These are phyloP conservation scores for Trichoderma sp. DNA, from an alignment of 2,329 filamentous ascomycete genomes.

Conservation along the genomic window DNA sequence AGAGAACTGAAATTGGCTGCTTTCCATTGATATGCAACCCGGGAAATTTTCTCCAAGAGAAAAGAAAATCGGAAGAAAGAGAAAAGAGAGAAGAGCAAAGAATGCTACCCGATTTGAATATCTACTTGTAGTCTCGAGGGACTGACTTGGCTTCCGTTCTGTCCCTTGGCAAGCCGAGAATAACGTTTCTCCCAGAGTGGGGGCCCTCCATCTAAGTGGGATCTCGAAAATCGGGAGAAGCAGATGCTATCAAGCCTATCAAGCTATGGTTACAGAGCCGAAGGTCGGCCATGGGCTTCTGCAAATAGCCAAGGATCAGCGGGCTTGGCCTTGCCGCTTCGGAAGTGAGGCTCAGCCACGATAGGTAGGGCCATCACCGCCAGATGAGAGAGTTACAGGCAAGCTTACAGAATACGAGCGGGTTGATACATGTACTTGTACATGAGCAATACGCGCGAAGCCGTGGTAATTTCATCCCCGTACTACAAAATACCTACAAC, in stretches of 20 bases:
- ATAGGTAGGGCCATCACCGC: background rate
- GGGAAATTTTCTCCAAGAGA: background rate
- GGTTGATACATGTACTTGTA: background rate
- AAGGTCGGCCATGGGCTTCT: conserved; percentile 7
- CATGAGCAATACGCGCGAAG: background rate
- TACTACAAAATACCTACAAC: background rate
- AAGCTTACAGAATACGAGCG: background rate
- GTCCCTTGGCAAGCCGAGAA: background rate
- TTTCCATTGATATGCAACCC: background rate
- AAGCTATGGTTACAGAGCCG: background rate
- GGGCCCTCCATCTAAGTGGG: background rate
- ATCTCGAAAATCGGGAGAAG: conserved; percentile 5
- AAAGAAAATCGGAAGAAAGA: background rate
- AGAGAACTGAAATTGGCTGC: background rate
- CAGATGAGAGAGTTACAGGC: background rate
- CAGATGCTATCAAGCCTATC: background rate
- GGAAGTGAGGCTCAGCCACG: background rate
- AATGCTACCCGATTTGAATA: background rate
- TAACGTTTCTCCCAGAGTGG: background rate
- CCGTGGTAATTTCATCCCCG: background rate
- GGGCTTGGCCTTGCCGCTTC: background rate
- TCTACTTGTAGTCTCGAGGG: background rate
- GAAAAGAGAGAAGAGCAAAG: background rate
- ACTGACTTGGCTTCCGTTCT: background rate
- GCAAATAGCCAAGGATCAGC: background rate